phyloP scores from a whole-genome alignment of 495 filamentous ascomycete genomes.

The Podospora comata region DNA sequence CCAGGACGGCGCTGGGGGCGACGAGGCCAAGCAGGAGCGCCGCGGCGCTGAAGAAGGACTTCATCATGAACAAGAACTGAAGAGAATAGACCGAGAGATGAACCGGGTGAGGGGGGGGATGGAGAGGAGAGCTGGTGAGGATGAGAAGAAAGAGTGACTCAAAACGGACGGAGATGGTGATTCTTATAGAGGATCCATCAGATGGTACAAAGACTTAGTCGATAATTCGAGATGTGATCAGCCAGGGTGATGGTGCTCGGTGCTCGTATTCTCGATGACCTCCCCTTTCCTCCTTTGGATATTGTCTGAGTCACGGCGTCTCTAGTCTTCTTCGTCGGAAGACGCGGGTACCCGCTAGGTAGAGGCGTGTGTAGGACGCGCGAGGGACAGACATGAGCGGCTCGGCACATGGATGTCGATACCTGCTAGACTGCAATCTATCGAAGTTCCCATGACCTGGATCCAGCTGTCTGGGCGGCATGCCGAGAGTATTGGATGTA shows the following conservation, averaged over 20 bases:
- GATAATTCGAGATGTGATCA: not conserved
- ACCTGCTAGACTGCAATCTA: not conserved
- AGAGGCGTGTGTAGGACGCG: not conserved
- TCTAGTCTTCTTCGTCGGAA: not conserved
- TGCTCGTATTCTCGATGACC: not conserved
- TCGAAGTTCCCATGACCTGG: conserved; percentile 8
- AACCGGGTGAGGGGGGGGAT: not conserved
- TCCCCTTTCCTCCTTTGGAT: not conserved
- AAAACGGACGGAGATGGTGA: not conserved
- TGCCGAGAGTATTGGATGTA: not conserved
- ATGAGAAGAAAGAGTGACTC: not conserved
- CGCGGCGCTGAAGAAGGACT: conserved; percentile 20
- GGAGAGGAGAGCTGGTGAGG: not conserved
- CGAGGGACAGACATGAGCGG: not conserved
- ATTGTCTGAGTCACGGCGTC: not conserved
- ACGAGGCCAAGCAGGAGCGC: conserved; percentile 28
- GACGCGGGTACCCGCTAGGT: not conserved
- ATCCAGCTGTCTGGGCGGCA: not conserved
- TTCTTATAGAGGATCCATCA: not conserved
- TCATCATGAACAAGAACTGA: conserved; percentile 22
- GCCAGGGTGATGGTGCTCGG: not conserved
- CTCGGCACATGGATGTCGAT: not conserved
- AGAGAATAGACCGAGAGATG: not conserved
- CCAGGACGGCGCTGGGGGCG: conserved; percentile 19
- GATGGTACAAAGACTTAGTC: not conserved